Base-by-base conservation (phyloP, 371 early-diverging fungal species). In the Mortierella sp. region DNA sequence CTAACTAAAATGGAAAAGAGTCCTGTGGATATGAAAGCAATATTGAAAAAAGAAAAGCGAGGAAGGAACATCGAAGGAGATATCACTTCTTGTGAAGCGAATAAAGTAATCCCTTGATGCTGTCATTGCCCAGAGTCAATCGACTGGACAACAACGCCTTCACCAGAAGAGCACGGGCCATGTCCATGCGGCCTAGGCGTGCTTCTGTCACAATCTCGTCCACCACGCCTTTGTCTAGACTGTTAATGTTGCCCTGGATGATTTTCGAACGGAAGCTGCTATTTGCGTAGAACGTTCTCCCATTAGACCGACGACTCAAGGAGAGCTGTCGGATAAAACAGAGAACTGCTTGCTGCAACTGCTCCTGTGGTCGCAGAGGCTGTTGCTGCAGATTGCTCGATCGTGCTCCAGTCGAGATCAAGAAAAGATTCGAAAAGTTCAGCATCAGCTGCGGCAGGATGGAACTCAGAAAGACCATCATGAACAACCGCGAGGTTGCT, bases 341-440 rank as follows among this genome's bases (percentile, higher is more conserved):
- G 17, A 37, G 60, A 26, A 42, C 61, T 37, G 49, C 62, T 46
- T 66, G 62, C 58, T 52, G 67, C 46, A 72, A 50, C 49, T 46
- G 73, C 56, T 67, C 73, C 73, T 72, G 64, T 24, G 12, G 55
- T 15, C 39, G 46, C 9, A 11, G 56, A 6, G 42, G 64, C 32
- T 19, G 54, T 15, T 9, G 44, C 46, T 27, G 73, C 50, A 59
- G 73, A 67, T 56, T 66, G 69, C 57, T 75, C 76, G 69, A 75
- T 68, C 52, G 76, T 55, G 60, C 61, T 75, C 76, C 76, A 75
- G 65, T 75, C 76, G 76, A 75, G 76, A 64, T 75, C 76, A 68
- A 75, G 76, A 75, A 69, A 75, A 75, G 76, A 75, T 52, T 75
- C 76, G 69, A 75, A 75, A 64, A 75, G 61, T 63, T 75, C 76